Percentiles rank a stretch among this genome's conserved stretches.
Conservation (phyloP, 164 flowering plant species). For the Vitis rupestris region DNA sequence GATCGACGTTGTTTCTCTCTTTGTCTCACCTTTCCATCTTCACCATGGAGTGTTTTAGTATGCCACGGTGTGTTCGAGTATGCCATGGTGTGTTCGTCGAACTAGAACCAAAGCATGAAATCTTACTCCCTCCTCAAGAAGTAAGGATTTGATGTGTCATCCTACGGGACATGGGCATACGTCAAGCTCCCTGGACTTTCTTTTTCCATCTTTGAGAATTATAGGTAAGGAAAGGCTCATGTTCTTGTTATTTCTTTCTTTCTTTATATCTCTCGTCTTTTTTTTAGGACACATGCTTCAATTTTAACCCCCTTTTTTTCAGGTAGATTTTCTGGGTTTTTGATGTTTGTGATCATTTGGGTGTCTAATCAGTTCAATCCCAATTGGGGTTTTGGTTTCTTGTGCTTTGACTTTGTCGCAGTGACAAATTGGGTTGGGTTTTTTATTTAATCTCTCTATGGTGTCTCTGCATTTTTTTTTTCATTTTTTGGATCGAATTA, state of each 20-base stretch:
- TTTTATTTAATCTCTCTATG: not conserved
- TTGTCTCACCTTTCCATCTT: no score
- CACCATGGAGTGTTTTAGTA: no score
- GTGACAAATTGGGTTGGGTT: not conserved
- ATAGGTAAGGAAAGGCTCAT: conserved; percentile 9
- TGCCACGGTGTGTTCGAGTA: no score
- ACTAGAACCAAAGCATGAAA: no score
- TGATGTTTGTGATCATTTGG: conserved; percentile 6
- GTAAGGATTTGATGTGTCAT: no score
- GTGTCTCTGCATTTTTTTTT: no score
- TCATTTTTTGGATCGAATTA: not conserved
- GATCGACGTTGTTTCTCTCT: no score
- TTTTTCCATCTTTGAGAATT: conserved; percentile 1
- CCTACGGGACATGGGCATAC: no score
- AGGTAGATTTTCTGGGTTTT: conserved; percentile 11
- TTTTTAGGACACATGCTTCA: not conserved
- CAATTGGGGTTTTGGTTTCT: conserved; percentile 7
- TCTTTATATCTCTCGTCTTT: not conserved
- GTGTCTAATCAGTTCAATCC: conserved; percentile 3
- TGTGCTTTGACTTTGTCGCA: not conserved
- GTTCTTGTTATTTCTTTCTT: not conserved
- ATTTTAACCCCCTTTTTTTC: not conserved
- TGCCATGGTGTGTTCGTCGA: no score
- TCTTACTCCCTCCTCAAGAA: no score
- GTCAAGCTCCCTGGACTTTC: not conserved